Percentiles rank a stretch among this genome's conserved stretches.
Evolutionary conservation across 1,139 yeast species (phyloP).

Genomic region (Magnusiomyces paraingens): DNA sequence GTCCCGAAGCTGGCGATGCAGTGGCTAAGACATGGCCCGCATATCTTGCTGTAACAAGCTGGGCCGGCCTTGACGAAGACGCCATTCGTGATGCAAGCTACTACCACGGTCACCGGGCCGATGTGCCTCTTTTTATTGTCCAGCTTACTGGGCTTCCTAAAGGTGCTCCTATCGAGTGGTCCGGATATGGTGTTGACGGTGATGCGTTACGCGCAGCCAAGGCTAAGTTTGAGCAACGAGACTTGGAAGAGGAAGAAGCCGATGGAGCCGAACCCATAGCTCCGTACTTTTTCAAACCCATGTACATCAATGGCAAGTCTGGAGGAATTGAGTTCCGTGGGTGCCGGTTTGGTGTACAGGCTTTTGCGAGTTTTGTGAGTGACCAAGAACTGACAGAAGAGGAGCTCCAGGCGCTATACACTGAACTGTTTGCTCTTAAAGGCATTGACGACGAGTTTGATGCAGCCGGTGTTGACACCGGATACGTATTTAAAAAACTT

Average conservation of each 20-base stretch:
- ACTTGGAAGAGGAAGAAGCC: background rate
- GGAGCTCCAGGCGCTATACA: background rate
- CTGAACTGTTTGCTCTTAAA: background rate
- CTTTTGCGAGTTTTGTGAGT: background rate
- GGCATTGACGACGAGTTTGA: background rate
- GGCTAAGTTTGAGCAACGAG: background rate
- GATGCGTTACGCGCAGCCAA: background rate
- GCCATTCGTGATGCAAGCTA: conserved; percentile 18
- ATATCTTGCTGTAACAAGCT: background rate
- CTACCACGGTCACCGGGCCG: conserved; percentile 1
- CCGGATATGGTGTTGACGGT: conserved; percentile 29
- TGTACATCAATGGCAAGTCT: background rate
- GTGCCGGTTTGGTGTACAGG: background rate
- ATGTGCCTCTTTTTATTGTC: conserved; percentile 37
- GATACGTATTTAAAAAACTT: background rate
- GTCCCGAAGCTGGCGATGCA: conserved; percentile 27
- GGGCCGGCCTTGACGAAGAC: conserved; percentile 11
- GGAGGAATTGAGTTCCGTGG: background rate
- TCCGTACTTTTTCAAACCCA: conserved; percentile 1
- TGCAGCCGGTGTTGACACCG: background rate
- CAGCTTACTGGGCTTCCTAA: conserved; percentile 61
- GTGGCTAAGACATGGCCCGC: conserved; percentile 39
- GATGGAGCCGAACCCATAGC: background rate
- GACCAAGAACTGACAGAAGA: background rate
- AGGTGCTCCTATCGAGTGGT: conserved; percentile 72